Base-by-base conservation (phyloP, 2,329 filamentous ascomycete genomes). In the Colletotrichum costaricense region DNA sequence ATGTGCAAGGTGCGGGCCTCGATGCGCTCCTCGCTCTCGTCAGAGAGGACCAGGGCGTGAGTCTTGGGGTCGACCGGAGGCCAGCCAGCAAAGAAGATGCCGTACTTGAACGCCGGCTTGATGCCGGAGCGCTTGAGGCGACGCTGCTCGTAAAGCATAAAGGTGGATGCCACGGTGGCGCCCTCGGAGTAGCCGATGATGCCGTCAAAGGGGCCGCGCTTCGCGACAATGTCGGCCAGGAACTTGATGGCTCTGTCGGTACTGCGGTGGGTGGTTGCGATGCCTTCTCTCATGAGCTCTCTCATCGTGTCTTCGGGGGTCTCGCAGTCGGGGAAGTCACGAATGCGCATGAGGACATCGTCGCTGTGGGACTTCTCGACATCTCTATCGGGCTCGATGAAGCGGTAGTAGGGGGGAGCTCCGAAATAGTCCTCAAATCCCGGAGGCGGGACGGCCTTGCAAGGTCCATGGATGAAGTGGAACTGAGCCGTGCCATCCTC, bases 171-270 rank as follows among this genome's bases (percentile, higher is more conserved):
- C 16, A 89, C 84, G 0, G 87, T 87, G 1, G 90, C 89, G 3
- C 90, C 90, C 77, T 92, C 89, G 0, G 89, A 91, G 76, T 91
- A 92, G 1, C 90, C 90, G 22, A 92, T 84, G 58, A 92, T 86
- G 3, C 87, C 89, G 72, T 88, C 86, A 69, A 89, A 84, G 2
- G 84, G 83, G 0, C 84, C 83, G 3, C 82, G 79, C 46, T 86
- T 81, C 19, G 88, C 83, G 75, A 90, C 82, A 6, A 86, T 83
- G 11, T 84, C 78, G 75, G 85, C 80, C 2, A 88, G 78, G 59
- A 80, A 85, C 69, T 84, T 80, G 67, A 86, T 81, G 2, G 84
- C 84, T 28, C 80, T 79, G 68, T 81, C 80, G n/a, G 84, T 85
- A 74, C 83, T 85, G 52, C 77, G 63, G 8, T 80, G 77, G 46